phyloP scores from a whole-genome alignment of 495 filamentous ascomycete species.

The Lindgomyces ingoldianus region DNA sequence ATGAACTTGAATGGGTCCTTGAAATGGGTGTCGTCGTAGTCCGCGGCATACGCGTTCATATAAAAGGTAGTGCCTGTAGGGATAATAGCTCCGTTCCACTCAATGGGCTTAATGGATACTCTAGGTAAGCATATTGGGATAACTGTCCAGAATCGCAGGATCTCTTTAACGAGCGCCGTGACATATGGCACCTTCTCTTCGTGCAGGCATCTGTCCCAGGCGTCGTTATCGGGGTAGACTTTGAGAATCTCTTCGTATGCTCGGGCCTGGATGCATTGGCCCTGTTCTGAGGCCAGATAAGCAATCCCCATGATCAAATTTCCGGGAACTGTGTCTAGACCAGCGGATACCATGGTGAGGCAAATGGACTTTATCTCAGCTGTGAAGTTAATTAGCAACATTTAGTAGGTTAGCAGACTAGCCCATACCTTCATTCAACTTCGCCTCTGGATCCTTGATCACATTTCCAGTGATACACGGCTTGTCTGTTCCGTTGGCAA shows the following conservation, averaged over 20 bases:
- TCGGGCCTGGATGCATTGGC: constrained; percentile 63
- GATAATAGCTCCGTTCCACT: constrained; percentile 59
- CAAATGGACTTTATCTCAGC: constrained; percentile 73
- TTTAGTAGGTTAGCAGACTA: neutral
- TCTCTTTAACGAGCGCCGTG: constrained; percentile 68
- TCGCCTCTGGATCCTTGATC: constrained; percentile 58
- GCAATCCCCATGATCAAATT: constrained; percentile 72
- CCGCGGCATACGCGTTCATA: constrained; percentile 71
- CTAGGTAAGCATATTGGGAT: constrained; percentile 71
- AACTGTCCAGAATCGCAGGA: constrained; percentile 71
- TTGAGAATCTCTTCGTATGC: constrained; percentile 65
- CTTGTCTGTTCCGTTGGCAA: constrained; percentile 63
- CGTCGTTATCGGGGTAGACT: constrained; percentile 64
- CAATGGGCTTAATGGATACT: constrained; percentile 63
- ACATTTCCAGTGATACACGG: constrained; percentile 71
- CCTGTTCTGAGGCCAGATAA: constrained; percentile 63
- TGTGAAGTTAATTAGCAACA: constrained; percentile 28
- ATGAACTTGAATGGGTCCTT: constrained; percentile 59
- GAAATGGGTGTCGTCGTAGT: constrained; percentile 69
- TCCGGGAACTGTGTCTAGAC: constrained; percentile 68
- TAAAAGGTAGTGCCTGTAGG: constrained; percentile 67
- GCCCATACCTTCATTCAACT: constrained; percentile 50
- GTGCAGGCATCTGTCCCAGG: constrained; percentile 64
- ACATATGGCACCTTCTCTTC: constrained; percentile 74
- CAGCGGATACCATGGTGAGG: constrained; percentile 73